Base-by-base conservation (phyloP, 163 green algal species). In the Coccomyxa subellipsoidea region DNA sequence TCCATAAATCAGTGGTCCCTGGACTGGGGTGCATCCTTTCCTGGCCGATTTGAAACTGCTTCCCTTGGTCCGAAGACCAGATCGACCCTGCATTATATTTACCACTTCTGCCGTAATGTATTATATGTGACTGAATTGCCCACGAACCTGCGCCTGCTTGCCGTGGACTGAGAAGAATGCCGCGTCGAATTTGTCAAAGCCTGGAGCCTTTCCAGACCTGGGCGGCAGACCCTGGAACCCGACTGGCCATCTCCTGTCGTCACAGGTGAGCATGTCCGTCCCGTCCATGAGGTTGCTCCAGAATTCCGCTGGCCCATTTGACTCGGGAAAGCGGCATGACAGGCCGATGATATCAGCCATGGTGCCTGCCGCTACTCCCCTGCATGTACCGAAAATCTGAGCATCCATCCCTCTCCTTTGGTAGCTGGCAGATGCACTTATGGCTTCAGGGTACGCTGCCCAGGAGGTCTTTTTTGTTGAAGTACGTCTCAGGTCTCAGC, bases 261-360 rank as follows among this genome's bases (percentile, higher is more conserved):
- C 76, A 34, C 23, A 36, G 15, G 76, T 80, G 39, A 69, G 25
- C 76, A 80, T 80, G 76, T 80, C 76, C 36, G 15, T 36, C 21
- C 76, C 76, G 29, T 29, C 8, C 38, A 66, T 66, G 1, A 80
- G 76, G 76, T 80, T 80, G 7, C 29, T 36, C 76, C 76, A 80
- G 76, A 80, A 69, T 37, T 59, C 38, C 10, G 38, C 29, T 39
- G 76, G 37, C 31, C 76, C 36, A 34, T 34, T 27, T 34, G 76
- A 80, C 38, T 80, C 39, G 15, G 76, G 76, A 34, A 80, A 80
- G 25, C 76, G 76, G 38, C 76, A 80, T 3, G 90, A 95, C 94
- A 94, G 97, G 8, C 93, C 94, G 4, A 98, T 82, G 2, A 80
- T 66, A 37, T 80, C 76, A 31, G 37, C 76, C 38, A 66, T 66